Base-by-base conservation (phyloP, 768 basidiomycete species). In the Suillus paluster region DNA sequence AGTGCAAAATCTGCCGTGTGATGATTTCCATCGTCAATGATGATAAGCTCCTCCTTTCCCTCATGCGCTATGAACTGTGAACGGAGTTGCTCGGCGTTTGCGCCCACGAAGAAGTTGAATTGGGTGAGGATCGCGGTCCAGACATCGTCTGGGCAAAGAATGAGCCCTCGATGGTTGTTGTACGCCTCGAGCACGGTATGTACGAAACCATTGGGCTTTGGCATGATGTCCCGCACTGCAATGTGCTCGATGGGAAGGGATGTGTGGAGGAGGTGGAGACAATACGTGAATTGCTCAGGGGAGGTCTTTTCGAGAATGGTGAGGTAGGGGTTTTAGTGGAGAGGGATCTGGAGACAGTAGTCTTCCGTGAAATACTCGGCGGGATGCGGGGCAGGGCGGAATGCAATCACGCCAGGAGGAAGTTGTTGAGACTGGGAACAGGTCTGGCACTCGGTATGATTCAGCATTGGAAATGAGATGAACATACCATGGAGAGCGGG, bases 101-200 rank as follows among this genome's bases (percentile, higher is more conserved):
- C 69, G 55, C 70, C 68, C 25, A 76, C 69, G 50, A 65, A 78
- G 62, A 77, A 70, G 58, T 70, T 78, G 63, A 79, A 67, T 49
- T 80, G 79, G n/a, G 64, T 68, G 7, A 80, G 62, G 48, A 82
- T 80, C 1, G 79, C 76, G 5, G 78, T 68, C 80, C 80, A 81
- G 25, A 81, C 71, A 62, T 81, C 80, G 58, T 81, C 80, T 0
- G 80, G 80, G 14, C 80, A 66, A n/a, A 80, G 67, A 17, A 76
- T n/a, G n/a, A n/a, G n/a, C n/a, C n/a, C n/a, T n/a, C n/a, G n/a
- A n/a, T n/a, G n/a, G n/a, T n/a, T n/a, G 50, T 74, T 77, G 59
- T 78, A 79, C 1, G 77, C 77, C 39, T 64, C 53, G 5, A 76
- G 39, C n/a, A 75, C 67, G 19, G 74, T 73, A 17, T 70, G 62